Base-by-base conservation (phyloP, 176 grass and related monocot genomes). In the Chrysopogon serrulatus region DNA sequence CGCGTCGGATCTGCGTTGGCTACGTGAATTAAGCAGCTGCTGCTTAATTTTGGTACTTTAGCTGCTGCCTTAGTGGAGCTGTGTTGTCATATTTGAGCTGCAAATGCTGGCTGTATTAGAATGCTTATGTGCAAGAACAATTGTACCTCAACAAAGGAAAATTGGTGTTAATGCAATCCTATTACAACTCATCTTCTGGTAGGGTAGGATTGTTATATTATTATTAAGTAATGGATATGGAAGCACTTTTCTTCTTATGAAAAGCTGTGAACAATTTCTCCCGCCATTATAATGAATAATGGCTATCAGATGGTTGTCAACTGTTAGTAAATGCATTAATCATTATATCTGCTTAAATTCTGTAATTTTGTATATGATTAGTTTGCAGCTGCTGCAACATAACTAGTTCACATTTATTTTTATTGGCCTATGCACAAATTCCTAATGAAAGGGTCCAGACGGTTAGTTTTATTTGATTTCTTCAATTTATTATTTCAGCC, bases 401-500 rank as follows among this genome's bases (percentile, higher is more conserved):
- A 68, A 77, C 41, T 73, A 51, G 11, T 65, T 40, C 10, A 53
- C 53, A 33, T 62, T 74, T 76, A 16, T 76, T 30, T 8, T n/a
- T 74, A 3, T 56, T 36, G 61, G 14, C 45, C 12, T 80, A 23
- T 3, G 44, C 10, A 63, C 19, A 76, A 32, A 56, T 74, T 66
- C 76, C 19, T 87, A 80, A 53, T 72, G 70, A 84, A 51, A 31
- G 42, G 28, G 15, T 40, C 41, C 17, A 36, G 40, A 31, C 21
- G 19, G 30, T 86, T 70, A 16, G 23, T 68, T 85, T 73, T 65
- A 40, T 87, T 87, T 79, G 40, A 6, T 42, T 53, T 73, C 6
- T 15, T 70, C n/a, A 71, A 84, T 88, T 57, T 73, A 86, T 86
- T 90, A 86, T 86, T 90, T 79, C 91, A 92, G 88, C 80, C 71